Base-by-base conservation (phyloP, 2,329 filamentous ascomycete species). In the Cylindrodendrum hubeiense region DNA sequence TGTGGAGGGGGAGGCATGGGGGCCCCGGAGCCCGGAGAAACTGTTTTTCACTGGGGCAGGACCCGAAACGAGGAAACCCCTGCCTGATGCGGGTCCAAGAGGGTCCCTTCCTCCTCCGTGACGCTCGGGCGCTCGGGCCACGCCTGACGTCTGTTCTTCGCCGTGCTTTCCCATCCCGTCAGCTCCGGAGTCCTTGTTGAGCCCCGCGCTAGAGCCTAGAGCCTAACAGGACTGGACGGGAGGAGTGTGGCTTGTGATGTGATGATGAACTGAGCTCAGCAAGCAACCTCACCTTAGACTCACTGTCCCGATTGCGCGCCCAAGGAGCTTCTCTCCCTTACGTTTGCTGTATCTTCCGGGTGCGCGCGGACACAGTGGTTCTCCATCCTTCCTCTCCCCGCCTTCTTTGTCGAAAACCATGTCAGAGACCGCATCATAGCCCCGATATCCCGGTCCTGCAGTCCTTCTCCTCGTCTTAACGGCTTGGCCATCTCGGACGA, bases 81-180 rank as follows among this genome's bases (percentile, higher is more conserved):
- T 34, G 41, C 47, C 21, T 34, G 24, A 34, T 53, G 37, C 21
- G 26, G 10, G 26, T 26, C 56, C 28, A 34, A 46, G 37, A 15
- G 26, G 10, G 26, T 26, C 56, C 28, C 28, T 46, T 28, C 39
- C 21, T 33, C 39, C 24, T 8, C 41, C 9, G 21, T n/a, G n/a
- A n/a, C n/a, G n/a, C n/a, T n/a, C n/a, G 19, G 52, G 41, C 64
- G 71, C 71, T 71, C 52, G 63, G 71, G 46, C 67, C 72, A 61
- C 21, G 34, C 55, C 66, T 72, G 72, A 74, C 72, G 69, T 74
- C 70, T 71, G n/a, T 47, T 22, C 19, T 26, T 53, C 19, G 12
- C 47, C 46, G 56, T 44, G 13, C 56, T 41, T 59, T 49, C 56
- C 28, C 43, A 19, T 41, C 28, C 59, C 59, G 59, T 56, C 52